phyloP scores from a whole-genome alignment of 352 stramenopile genomes.

The Phytophthora capsici region DNA sequence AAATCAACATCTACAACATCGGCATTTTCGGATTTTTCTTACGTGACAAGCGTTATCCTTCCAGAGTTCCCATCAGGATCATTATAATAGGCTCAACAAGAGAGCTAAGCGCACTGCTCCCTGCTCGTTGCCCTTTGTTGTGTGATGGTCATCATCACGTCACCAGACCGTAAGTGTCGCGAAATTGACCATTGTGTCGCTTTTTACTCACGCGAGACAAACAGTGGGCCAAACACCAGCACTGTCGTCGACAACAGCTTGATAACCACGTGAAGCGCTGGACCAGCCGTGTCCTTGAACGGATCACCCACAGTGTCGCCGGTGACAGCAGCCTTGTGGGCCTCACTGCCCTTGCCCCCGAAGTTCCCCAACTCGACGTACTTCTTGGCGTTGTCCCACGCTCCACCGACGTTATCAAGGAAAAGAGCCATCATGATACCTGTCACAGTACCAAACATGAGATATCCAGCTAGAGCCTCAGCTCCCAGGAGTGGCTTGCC shows the following conservation, averaged over 20 bases:
- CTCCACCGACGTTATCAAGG: slow-evolving; percentile 96
- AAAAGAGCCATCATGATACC: slow-evolving; percentile 99
- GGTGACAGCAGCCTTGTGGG: slow-evolving; percentile 97
- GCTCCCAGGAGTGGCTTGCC: slow-evolving; percentile 90
- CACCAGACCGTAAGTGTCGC: slow-evolving; percentile 1
- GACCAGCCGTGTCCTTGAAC: slow-evolving; percentile 98
- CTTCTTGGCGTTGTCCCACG: slow-evolving; percentile 99
- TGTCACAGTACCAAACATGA: slow-evolving; percentile 95
- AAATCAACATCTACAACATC: too few species aligned
- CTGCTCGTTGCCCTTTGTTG: neutral
- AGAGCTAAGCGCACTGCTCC: slow-evolving; percentile 18
- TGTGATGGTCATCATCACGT: slow-evolving; percentile 5
- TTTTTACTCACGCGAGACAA: slow-evolving; percentile 84
- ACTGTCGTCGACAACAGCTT: slow-evolving; percentile 97
- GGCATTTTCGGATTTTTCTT: too few species aligned
- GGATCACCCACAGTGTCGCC: slow-evolving; percentile 98
- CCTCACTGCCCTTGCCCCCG: slow-evolving; percentile 95
- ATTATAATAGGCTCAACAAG: slow-evolving; percentile 6
- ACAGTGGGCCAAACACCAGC: slow-evolving; percentile 93
- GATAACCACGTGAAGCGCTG: slow-evolving; percentile 98
- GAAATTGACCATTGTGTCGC: slow-evolving; percentile 9
- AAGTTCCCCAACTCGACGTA: slow-evolving; percentile 97
- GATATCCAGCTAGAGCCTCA: slow-evolving; percentile 92
- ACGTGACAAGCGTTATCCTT: too few species aligned
- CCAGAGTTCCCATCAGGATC: too few species aligned